Evolutionary conservation across 2,329 filamentous ascomycete species (phyloP).

Genomic region (Hypoxylon sp.): DNA sequence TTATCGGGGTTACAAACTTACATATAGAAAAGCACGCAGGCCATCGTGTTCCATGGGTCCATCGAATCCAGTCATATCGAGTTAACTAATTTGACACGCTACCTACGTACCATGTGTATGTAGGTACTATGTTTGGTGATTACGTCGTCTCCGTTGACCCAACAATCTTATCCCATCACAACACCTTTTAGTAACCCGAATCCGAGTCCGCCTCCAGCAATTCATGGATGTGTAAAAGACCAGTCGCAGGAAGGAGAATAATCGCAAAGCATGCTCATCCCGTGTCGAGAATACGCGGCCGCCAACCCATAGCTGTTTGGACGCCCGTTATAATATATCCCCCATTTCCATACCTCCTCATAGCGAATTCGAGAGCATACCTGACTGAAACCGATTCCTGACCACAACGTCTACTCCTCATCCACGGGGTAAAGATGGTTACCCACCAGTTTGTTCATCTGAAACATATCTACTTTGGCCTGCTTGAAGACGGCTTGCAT

Average conservation of each 20-base stretch:
- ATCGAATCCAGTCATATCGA: constrained; percentile 22
- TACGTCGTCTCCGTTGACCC: constrained; percentile 11
- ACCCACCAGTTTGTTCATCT: constrained; percentile 97
- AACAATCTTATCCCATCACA: constrained; percentile 28
- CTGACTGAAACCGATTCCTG: neutral
- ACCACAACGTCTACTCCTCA: constrained; percentile 64
- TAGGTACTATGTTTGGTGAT: constrained; percentile 10
- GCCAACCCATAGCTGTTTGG: constrained; percentile 26
- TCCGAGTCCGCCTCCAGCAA: constrained; percentile 11
- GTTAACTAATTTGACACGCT: constrained; percentile 21
- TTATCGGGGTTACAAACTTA: too few species aligned
- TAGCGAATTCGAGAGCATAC: neutral
- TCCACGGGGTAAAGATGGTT: constrained; percentile 90
- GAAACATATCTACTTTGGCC: constrained; percentile 96
- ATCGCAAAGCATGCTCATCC: constrained; percentile 25
- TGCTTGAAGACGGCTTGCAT: constrained; percentile 95
- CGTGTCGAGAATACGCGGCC: constrained; percentile 39
- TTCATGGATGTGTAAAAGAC: neutral
- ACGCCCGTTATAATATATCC: constrained; percentile 3
- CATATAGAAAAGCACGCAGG: neutral
- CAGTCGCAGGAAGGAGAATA: constrained; percentile 10
- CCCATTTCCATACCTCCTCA: constrained; percentile 25
- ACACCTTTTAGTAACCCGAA: constrained; percentile 15
- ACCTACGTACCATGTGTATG: neutral
- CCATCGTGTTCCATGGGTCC: neutral